Evolutionary conservation across 306 rosid genomes (phyloP), one percentile per base, ranked within the genome.

Genomic region (Morella rubra): DNA sequence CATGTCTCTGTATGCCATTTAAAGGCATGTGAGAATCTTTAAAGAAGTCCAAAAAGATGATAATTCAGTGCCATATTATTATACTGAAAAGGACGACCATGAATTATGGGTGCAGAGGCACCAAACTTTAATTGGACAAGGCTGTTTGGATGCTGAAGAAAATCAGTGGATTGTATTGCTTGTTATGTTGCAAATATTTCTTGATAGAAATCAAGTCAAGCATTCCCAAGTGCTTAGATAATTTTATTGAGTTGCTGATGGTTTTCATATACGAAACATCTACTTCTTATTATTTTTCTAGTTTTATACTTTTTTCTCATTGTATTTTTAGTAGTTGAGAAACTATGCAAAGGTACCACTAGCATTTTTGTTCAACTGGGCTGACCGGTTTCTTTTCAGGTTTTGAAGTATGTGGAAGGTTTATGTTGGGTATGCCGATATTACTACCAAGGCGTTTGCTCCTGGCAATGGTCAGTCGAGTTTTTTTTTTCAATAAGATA

Each of bases 391-490:
- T 82, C 69, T 69, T 83, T 81, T 81, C 82, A 95, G 98, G 93
- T 92, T 80, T 82, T 87, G 84, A 95, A 89, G 76, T 95, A 88
- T 78, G 96, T 92, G 51, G 99, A 95, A 87, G 99, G 99, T 80
- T 90, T 95, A 76, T 92, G 97, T 76, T 95, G 99, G 99, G 97
- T 95, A 53, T 89, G 97, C 79, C 97, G 93, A 53, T 95, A 95
- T 80, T 95, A 95, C 85, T 92, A 89, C 84, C 96, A 93, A 83
- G 99, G 99, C 60, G 97, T 95, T 71, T 90, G 97, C 89, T 95
- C 99, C 42, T 95, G 99, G 99, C 92, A 76, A 77, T 95, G 99
- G 99, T 95, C 77, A 79, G 90, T 83, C 40, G 18, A 27, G 45
- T 10, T 73, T 80, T 76, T 85, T 40, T 66, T 69, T 56, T 60